A percentile compares a stretch with the other conserved stretches of the same genome.
phyloP scores from a whole-genome alignment of 2,329 filamentous ascomycete species.

The Pseudogymnoascus sp. region DNA sequence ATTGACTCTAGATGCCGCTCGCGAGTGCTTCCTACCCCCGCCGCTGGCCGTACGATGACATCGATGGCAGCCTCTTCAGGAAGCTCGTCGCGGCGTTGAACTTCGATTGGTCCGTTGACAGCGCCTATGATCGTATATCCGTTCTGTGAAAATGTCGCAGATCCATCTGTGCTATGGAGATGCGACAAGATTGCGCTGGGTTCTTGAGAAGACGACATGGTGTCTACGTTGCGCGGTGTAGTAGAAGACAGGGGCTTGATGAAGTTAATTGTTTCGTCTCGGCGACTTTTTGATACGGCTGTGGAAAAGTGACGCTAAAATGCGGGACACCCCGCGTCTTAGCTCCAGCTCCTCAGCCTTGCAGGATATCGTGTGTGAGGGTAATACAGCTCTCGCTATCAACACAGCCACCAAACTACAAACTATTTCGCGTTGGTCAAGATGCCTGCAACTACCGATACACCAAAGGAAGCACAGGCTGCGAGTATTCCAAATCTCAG shows the following conservation, averaged over 20 bases:
- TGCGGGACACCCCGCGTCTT: conserved; percentile 11
- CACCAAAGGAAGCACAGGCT: conserved; percentile 12
- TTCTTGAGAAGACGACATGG: conserved; percentile 39
- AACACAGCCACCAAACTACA: conserved; percentile 13
- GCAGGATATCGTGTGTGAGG: not conserved
- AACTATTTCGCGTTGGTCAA: not conserved
- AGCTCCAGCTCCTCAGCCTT: conserved; percentile 8
- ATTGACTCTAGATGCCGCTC: conserved; percentile 77
- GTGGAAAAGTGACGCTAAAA: conserved; percentile 9
- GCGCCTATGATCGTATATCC: conserved; percentile 77
- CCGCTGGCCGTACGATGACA: conserved; percentile 77
- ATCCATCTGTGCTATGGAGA: conserved; percentile 68
- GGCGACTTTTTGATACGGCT: conserved; percentile 9
- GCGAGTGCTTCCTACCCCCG: conserved; percentile 69
- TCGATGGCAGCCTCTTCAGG: conserved; percentile 87
- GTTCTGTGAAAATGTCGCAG: conserved; percentile 63
- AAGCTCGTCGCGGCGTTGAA: conserved; percentile 77
- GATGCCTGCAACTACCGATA: conserved; percentile 22
- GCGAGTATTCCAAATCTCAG: conserved; percentile 39
- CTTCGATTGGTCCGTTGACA: conserved; percentile 90
- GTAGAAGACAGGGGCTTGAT: not conserved
- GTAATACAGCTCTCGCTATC: conserved; percentile 3
- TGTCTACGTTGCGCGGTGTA: not conserved
- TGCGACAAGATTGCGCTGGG: conserved; percentile 41
- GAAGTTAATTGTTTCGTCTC: conserved; percentile 5